A percentile compares a stretch with the other conserved stretches of the same genome.
Conservation (phyloP, 257 asterid genomes). For the Nicotiana paniculata region DNA sequence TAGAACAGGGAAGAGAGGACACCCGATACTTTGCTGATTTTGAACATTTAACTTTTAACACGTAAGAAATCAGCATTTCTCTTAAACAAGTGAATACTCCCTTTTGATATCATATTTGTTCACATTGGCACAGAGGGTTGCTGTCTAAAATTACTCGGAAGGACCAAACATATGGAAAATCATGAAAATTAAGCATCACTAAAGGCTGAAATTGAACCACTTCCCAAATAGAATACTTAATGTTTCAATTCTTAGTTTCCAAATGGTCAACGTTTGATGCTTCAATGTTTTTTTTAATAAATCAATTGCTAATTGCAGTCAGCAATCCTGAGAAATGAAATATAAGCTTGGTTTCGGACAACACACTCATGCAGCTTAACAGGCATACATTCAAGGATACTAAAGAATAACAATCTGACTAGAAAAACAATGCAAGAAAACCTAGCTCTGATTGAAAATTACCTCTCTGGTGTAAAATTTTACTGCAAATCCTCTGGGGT, state of each 20-base stretch:
- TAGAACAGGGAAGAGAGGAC: not conserved
- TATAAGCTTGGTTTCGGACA: not conserved
- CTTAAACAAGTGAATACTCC: not conserved
- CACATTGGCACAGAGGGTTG: not conserved
- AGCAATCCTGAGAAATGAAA: not conserved
- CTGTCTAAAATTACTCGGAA: not conserved
- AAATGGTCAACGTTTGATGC: not conserved
- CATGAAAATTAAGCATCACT: not conserved
- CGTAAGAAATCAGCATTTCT: not conserved
- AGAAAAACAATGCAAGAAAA: not conserved
- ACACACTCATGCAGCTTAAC: not conserved
- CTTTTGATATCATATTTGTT: not conserved
- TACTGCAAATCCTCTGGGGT: slow-evolving; percentile 81
- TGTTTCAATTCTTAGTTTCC: not conserved
- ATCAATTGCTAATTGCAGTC: not conserved
- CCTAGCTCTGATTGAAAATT: not conserved
- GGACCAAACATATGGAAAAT: not conserved
- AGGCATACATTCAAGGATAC: not conserved
- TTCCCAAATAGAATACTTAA: not conserved
- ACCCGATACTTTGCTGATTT: not conserved
- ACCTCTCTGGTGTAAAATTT: slow-evolving; percentile 64
- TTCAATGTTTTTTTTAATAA: not conserved
- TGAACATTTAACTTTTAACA: not conserved
- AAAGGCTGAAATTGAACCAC: not conserved
- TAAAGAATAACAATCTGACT: not conserved